Conservation (phyloP, 2,329 filamentous ascomycete genomes). For the Samsoniella hepiali region DNA sequence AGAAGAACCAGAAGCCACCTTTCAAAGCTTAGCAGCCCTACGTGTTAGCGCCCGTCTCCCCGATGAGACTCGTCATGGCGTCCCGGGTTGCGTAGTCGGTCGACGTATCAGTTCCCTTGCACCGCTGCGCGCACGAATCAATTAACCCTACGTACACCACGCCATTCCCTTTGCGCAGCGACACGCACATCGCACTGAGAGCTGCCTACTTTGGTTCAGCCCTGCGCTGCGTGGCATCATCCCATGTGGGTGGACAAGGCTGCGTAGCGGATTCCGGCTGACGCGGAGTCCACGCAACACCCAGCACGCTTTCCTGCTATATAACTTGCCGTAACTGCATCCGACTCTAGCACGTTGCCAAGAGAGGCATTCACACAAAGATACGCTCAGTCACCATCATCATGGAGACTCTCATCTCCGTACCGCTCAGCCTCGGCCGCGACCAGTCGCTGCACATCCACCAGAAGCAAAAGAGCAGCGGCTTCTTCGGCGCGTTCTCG, state of each 20-base stretch:
- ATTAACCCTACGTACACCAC: background rate
- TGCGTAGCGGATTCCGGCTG: constrained; percentile 3
- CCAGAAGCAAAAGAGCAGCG: background rate
- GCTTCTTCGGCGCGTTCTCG: background rate
- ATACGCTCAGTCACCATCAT: background rate
- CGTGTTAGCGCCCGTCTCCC: too few species aligned
- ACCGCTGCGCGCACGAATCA: too few species aligned
- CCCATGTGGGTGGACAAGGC: background rate
- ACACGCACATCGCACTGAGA: background rate
- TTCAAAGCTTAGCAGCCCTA: too few species aligned
- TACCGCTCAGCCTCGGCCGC: background rate
- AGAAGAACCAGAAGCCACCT: too few species aligned
- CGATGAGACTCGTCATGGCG: too few species aligned
- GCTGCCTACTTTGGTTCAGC: background rate
- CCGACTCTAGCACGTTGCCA: background rate
- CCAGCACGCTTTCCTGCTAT: too few species aligned
- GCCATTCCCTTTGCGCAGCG: background rate
- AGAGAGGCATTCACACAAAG: too few species aligned
- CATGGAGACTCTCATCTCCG: constrained; percentile 1
- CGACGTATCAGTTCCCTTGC: too few species aligned
- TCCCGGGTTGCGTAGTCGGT: too few species aligned
- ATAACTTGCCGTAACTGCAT: too few species aligned
- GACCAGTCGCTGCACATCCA: background rate
- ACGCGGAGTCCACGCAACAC: constrained; percentile 4
- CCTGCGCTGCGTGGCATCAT: background rate